Evolutionary conservation across 176 grass and related monocot genomes (phyloP).

Genomic region (Phragmites australis): DNA sequence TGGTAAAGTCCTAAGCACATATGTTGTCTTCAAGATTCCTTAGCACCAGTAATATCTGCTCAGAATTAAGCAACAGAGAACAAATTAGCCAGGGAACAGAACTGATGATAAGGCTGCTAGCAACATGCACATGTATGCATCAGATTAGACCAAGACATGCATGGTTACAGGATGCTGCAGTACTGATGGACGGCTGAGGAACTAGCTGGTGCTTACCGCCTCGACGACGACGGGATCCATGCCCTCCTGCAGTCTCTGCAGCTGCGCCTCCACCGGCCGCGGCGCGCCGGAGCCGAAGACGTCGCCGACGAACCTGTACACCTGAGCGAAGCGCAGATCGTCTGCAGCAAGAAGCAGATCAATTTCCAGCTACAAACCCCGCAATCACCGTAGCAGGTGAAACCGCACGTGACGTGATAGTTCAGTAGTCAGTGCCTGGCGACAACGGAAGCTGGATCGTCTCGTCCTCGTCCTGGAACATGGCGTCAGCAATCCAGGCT

Average conservation of each 20-base stretch:
- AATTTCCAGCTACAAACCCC: not conserved
- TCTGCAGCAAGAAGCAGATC: not conserved
- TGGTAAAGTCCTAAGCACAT: not conserved
- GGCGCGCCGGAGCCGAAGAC: constrained; percentile 53
- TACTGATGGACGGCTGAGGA: not conserved
- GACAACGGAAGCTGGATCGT: constrained; percentile 21
- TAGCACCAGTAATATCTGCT: not conserved
- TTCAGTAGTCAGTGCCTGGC: not conserved
- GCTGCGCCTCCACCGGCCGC: constrained; percentile 33
- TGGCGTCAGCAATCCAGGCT: no score
- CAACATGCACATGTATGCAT: not conserved
- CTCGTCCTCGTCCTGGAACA: not conserved
- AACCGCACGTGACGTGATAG: no score
- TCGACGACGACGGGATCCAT: constrained; percentile 31
- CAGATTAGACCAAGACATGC: no score
- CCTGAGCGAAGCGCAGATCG: constrained; percentile 43
- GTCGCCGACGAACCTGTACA: constrained; percentile 58
- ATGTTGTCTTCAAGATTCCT: not conserved
- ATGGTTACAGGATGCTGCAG: not conserved
- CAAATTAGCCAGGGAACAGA: no score
- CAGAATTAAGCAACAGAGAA: not conserved
- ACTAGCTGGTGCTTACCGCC: constrained; percentile 17
- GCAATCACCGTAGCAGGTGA: no score
- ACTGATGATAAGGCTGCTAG: no score
- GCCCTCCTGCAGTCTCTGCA: constrained; percentile 37